Conservation (phyloP, 2,329 filamentous ascomycete genomes). For the Diaporthe batatas region DNA sequence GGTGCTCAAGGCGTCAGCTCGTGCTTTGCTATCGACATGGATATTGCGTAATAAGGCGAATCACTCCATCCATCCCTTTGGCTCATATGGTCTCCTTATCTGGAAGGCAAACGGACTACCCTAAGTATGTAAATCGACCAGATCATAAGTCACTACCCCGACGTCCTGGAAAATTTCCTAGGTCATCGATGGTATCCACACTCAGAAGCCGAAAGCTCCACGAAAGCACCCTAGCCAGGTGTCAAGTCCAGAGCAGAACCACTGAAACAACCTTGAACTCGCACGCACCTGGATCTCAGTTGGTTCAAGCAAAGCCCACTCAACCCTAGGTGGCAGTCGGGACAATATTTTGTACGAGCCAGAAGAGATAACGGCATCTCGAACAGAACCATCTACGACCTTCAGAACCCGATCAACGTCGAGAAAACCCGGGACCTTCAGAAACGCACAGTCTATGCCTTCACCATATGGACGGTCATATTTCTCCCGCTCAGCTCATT, state of each 20-base stretch:
- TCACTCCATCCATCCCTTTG: not conserved
- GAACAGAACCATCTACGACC: not conserved
- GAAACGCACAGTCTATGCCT: conserved; percentile 61
- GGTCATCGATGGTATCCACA: not conserved
- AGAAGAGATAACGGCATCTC: not conserved
- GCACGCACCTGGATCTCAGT: not conserved
- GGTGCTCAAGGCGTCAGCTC: not conserved
- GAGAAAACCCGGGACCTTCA: conserved; percentile 59
- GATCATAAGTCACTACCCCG: not conserved
- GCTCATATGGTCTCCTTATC: too few relatives aligned
- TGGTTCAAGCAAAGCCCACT: not conserved
- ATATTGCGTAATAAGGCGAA: conserved; percentile 1
- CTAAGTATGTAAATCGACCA: not conserved
- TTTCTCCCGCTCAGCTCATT: conserved; percentile 62
- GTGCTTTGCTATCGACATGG: not conserved
- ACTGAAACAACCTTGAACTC: not conserved
- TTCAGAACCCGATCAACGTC: conserved; percentile 48
- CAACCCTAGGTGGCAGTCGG: not conserved
- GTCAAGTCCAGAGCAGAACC: not conserved
- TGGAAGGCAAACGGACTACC: not conserved
- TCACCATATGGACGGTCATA: conserved; percentile 63
- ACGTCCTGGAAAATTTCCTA: not conserved
- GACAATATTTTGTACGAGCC: too few relatives aligned
- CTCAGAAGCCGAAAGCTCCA: not conserved
- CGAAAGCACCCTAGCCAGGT: not conserved